Conservation (phyloP, 2,329 filamentous ascomycete species). For the Escovopsis sp. region DNA sequence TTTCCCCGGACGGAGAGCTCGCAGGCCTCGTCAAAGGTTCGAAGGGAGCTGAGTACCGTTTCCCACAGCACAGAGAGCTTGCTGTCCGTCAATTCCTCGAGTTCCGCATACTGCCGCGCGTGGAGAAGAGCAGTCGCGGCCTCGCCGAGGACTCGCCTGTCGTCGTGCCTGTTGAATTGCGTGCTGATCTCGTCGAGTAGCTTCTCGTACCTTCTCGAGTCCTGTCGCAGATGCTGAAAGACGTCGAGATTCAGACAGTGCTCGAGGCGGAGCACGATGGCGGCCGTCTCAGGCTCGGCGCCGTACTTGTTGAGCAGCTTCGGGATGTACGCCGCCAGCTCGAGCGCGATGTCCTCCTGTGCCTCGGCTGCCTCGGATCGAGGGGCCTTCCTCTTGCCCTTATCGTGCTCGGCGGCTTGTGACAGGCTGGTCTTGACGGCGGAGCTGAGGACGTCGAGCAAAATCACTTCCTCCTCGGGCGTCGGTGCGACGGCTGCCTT, state of each 20-base stretch:
- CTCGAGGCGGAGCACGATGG: constrained; percentile 71
- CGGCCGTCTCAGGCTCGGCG: constrained; percentile 72
- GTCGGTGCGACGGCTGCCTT: constrained; percentile 59
- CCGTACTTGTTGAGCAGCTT: constrained; percentile 85
- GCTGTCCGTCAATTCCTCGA: constrained; percentile 69
- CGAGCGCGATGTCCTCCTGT: constrained; percentile 64
- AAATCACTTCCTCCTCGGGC: constrained; percentile 63
- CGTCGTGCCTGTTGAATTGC: constrained; percentile 86
- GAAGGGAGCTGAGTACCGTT: constrained; percentile 58
- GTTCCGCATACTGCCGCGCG: constrained; percentile 72
- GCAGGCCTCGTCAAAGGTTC: constrained; percentile 53
- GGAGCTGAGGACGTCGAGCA: constrained; percentile 76
- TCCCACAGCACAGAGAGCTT: constrained; percentile 81
- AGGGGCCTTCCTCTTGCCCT: constrained; percentile 38
- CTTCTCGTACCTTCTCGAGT: constrained; percentile 62
- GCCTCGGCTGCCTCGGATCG: constrained; percentile 52
- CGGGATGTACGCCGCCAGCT: constrained; percentile 66
- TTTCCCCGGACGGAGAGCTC: constrained; percentile 59
- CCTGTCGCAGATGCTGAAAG: constrained; percentile 79
- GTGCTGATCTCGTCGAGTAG: constrained; percentile 84
- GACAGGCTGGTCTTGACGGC: constrained; percentile 61
- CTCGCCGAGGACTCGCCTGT: constrained; percentile 70
- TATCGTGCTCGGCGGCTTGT: constrained; percentile 50
- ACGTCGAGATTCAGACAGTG: constrained; percentile 75
- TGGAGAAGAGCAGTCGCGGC: constrained; percentile 71